Percentiles rank a stretch among this genome's conserved stretches.
Conservation (phyloP, 805 yeast species). For the Lachancea waltii region DNA sequence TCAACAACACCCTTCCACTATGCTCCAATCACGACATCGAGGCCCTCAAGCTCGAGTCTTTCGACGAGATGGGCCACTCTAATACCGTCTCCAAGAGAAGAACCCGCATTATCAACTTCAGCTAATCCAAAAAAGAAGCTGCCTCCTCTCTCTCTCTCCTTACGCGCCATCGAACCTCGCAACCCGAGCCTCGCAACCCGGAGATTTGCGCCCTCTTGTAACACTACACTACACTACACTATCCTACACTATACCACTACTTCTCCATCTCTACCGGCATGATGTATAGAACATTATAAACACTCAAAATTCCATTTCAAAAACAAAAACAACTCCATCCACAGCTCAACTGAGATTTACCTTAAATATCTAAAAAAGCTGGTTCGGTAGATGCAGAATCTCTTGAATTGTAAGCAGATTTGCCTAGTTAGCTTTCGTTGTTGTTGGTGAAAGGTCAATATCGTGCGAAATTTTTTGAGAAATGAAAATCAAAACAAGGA, state of each 20-base stretch:
- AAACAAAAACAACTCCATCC: too few relatives aligned
- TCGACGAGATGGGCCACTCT: constrained; percentile 6
- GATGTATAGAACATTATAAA: neutral
- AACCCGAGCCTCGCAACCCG: too few relatives aligned
- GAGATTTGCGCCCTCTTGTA: too few relatives aligned
- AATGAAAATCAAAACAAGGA: constrained; percentile 9
- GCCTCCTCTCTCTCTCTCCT: too few relatives aligned
- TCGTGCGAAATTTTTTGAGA: constrained; percentile 9
- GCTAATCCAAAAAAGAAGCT: neutral
- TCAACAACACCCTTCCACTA: constrained; percentile 25
- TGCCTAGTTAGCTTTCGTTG: neutral
- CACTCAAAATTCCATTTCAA: neutral
- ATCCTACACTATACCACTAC: constrained; percentile 1
- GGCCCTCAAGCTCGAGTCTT: constrained; percentile 11
- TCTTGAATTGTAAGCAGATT: neutral
- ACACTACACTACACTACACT: neutral
- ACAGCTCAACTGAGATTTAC: too few relatives aligned
- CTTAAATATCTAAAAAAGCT: too few relatives aligned
- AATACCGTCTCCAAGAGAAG: constrained; percentile 28
- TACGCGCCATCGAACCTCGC: too few relatives aligned
- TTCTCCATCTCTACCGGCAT: neutral
- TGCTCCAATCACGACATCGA: constrained; percentile 30
- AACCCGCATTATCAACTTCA: constrained; percentile 27
- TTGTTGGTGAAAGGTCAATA: constrained; percentile 6
- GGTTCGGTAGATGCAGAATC: too few relatives aligned